Evolutionary conservation across 2,329 filamentous ascomycete species (phyloP), one percentile per base, ranked within the genome.

Genomic region (Aspergillus sp.): DNA sequence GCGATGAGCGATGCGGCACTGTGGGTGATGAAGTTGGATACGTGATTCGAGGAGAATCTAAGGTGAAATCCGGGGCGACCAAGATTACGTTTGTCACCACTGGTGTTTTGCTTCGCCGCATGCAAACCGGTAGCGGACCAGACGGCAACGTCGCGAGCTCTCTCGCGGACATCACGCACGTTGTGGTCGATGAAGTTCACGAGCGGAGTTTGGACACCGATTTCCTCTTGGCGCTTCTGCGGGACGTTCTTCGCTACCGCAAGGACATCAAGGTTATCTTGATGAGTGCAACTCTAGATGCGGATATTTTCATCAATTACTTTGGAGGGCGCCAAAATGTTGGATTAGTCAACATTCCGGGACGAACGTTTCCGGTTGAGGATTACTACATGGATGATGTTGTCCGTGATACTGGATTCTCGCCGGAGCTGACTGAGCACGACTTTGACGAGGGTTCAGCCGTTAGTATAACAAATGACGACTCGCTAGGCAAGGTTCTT

Each of bases 41-140:
- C 64, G 81, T 85, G 5, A 96, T 98, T 58, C 84, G 91, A 52
- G 91, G 91, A 54, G 91, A 97, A 65, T 91, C 86, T 30, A 90
- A 86, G 59, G 77, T 83, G 37, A 85, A 81, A 49, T 71, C 72
- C 13, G 79, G 79, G 4, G 76, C 81, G 41, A 97, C 93, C 0
- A 91, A 86, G 67, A 94, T 97, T 60, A 95, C 88, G 0, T 97
- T 97, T 63, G 88, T 96, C 52, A 98, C 91, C 0, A 96, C 91
- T 7, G 91, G 91, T 81, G 90, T 98, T 2, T 74, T 98, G 33
- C 78, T 98, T 15, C 79, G 93, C 52, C 83, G 90, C 10, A 76
- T 98, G n/a, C 93, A 98, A 68, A 93, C 88, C 0, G 90, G 88
- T 3, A 88, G 89, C 44, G 88, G 87, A 5, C 80, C 82, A 25